A percentile compares a stretch with the other conserved stretches of the same genome.
phyloP scores from a whole-genome alignment of 257 asterid genomes.

The Ilex aquifolium region DNA sequence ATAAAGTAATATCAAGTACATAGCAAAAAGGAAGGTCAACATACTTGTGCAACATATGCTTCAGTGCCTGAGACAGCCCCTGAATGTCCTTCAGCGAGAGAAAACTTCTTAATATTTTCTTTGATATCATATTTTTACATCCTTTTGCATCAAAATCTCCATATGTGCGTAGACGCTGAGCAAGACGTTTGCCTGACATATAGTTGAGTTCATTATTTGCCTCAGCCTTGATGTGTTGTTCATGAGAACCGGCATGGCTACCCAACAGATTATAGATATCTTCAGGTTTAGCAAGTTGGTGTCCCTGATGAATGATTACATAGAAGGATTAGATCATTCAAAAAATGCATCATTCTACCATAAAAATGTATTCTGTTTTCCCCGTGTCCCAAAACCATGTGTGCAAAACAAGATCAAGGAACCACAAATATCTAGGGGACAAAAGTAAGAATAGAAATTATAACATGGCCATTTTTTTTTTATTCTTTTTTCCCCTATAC shows the following conservation, averaged over 20 bases:
- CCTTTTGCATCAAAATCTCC: constrained; percentile 23
- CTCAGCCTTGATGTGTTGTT: constrained; percentile 22
- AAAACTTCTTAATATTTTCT: constrained; percentile 20
- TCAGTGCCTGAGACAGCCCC: constrained; percentile 43
- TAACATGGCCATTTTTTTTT: background rate
- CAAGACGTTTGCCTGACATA: constrained; percentile 29
- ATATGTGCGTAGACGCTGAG: constrained; percentile 20
- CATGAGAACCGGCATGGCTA: constrained; percentile 16
- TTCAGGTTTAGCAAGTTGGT: constrained; percentile 41
- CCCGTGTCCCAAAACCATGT: background rate
- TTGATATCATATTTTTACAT: constrained; percentile 18
- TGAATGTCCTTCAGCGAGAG: constrained; percentile 39
- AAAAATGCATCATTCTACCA: constrained; percentile 2
- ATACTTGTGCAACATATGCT: constrained; percentile 63
- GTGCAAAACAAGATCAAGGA: background rate
- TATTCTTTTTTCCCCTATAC: too few species aligned
- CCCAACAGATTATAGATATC: constrained; percentile 48
- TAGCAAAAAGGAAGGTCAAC: constrained; percentile 16
- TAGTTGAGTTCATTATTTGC: constrained; percentile 21
- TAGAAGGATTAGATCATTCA: background rate
- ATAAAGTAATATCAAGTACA: background rate
- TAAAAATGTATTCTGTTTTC: background rate
- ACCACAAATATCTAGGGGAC: too few species aligned
- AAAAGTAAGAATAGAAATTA: background rate
- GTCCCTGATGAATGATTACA: constrained; percentile 46